Evolutionary conservation across 2,329 filamentous ascomycete species (phyloP), one percentile per base, ranked within the genome.

Genomic region (Alternaria metachromatica): DNA sequence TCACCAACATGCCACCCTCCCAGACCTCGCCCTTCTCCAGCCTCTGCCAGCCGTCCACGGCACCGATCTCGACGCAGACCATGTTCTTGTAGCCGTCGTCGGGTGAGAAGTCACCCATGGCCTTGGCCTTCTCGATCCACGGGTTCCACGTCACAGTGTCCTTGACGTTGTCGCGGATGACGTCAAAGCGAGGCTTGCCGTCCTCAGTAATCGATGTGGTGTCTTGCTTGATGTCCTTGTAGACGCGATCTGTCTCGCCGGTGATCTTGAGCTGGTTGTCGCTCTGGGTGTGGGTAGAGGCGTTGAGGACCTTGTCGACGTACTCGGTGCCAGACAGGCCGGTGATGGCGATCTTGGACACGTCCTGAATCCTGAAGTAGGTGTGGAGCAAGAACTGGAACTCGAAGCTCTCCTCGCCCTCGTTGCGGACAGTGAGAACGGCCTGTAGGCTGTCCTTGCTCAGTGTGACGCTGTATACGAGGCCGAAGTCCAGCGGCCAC

Each of bases 61-160:
- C 87, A 12, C 96, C 96, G 3, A 95, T 92, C 85, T 99, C 96
- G 55, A 98, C 88, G 78, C 96, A 98, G 46, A 99, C 84, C 93
- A 98, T 97, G 63, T 93, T 88, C 85, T 93, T 93, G 85, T 91
- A 98, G 41, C 92, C 96, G 58, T 94, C 92, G 76, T 96, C 92
- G 54, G 96, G 96, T 62, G 87, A 87, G 78, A 98, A 97, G 80
- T 99, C 96, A 56, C 84, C 89, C 83, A 97, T 97, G 6, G 86
- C 86, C 72, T 89, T 88, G 2, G 92, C 89, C 84, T 96, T 97
- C 67, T 94, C 92, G 44, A 87, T 86, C 94, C 95, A 97, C 2
- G 96, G 96, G 82, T 99, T 99, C 96, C 96, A 99, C 28, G 98
- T 92, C 1, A 97, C 95, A 15, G 96, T 90, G 71, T 98, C 93